Evolutionary conservation across 805 yeast genomes (phyloP).

Genomic region (Starmerella asiatica): DNA sequence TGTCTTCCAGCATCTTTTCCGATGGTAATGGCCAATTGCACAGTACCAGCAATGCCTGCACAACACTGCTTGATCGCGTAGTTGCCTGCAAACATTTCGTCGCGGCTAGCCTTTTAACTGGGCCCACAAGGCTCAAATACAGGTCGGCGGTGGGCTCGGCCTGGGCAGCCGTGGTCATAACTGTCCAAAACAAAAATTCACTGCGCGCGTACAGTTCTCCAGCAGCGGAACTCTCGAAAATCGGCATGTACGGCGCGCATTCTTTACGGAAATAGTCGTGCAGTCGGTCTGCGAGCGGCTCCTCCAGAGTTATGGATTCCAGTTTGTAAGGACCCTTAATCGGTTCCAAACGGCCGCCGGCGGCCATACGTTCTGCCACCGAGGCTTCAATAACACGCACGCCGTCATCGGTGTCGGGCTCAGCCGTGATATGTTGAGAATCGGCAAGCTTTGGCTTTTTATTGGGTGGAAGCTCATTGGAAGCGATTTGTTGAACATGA

Average conservation of each 20-base stretch:
- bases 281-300: slow-evolving; percentile 54
- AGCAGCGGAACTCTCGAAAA: slow-evolving; percentile 56
- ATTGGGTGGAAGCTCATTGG: too few relatives aligned
- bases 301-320: slow-evolving; percentile 59
- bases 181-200: slow-evolving; percentile 79
- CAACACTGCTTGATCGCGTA: slow-evolving; percentile 85
- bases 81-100: slow-evolving; percentile 89
- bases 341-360: slow-evolving; percentile 15
- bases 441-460: background rate
- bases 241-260: slow-evolving; percentile 67
- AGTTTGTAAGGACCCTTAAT: slow-evolving; percentile 26
- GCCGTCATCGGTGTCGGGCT: slow-evolving; percentile 2
- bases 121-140: slow-evolving; percentile 58
- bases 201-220: slow-evolving; percentile 70
- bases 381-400: slow-evolving; percentile 12
- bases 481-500: too few relatives aligned
- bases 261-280: slow-evolving; percentile 55
- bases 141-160: slow-evolving; percentile 79
- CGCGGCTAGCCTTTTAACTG: slow-evolving; percentile 74
- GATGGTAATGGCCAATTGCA: slow-evolving; percentile 89
- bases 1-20: slow-evolving; percentile 81
- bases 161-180: slow-evolving; percentile 69
- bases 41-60: slow-evolving; percentile 74
- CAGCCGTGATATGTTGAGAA: background rate
- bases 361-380: slow-evolving; percentile 17